Evolutionary conservation across 202 grass and related monocot species (phyloP).

Genomic region (Hordeum pubiflorum): DNA sequence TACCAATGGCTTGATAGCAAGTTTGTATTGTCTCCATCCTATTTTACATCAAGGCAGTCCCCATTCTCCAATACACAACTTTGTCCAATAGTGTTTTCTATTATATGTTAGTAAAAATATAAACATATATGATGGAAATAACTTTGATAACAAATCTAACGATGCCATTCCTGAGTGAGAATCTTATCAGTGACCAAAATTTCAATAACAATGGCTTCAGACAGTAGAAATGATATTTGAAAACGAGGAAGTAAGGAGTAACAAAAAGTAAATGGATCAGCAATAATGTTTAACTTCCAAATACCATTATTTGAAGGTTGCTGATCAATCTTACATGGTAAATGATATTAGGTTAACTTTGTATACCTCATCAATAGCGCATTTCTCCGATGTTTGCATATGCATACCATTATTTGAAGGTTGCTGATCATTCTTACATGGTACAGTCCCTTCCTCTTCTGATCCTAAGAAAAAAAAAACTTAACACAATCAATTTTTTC

Average conservation of each 20-base stretch:
- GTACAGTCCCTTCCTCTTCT: slow-evolving; percentile 19
- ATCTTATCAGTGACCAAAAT: neutral
- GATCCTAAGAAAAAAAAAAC: slow-evolving; percentile 22
- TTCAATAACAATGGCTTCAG: neutral
- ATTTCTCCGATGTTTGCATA: slow-evolving; percentile 2
- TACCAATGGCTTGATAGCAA: neutral
- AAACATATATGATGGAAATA: neutral
- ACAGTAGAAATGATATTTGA: neutral
- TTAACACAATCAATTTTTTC: slow-evolving; percentile 15
- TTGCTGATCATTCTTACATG: slow-evolving; percentile 19
- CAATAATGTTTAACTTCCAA: neutral
- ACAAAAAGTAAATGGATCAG: slow-evolving; percentile 10
- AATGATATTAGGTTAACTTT: neutral
- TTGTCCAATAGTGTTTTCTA: neutral
- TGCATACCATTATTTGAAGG: slow-evolving; percentile 17
- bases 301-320: slow-evolving; percentile 13
- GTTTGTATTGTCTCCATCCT: neutral
- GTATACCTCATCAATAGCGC: slow-evolving; percentile 26
- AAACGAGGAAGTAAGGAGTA: neutral
- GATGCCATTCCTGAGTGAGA: neutral
- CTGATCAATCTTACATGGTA: slow-evolving; percentile 17
- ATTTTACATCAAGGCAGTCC: neutral
- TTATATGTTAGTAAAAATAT: neutral
- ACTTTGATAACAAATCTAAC: neutral
- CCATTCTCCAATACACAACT: neutral